These are phyloP conservation scores for Thelephora ganbajun DNA, from an alignment of 768 basidiomycete genomes.

Conservation along the genomic window DNA sequence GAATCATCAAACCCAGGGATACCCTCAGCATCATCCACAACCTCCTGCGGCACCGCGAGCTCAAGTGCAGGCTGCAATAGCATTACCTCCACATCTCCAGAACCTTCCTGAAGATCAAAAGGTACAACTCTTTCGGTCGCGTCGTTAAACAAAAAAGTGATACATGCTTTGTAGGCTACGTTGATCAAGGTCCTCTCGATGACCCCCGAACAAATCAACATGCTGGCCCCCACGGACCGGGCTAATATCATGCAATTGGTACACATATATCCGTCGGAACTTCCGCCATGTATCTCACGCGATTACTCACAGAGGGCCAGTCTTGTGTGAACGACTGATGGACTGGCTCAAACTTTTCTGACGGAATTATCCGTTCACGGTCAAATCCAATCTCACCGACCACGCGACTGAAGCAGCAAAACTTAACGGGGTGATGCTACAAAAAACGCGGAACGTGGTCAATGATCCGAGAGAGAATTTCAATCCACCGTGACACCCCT, in stretches of 20 bases:
- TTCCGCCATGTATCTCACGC: too few species aligned
- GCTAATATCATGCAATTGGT: conserved; percentile 76
- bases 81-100: neutral
- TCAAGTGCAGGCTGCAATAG: neutral
- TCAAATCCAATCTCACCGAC: too few species aligned
- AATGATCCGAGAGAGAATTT: neutral
- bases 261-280: conserved; percentile 13
- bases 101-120: conserved; percentile 57
- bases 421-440: too few species aligned
- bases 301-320: neutral
- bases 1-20: conserved; percentile 2
- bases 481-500: neutral
- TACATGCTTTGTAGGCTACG: conserved; percentile 33
- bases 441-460: too few species aligned
- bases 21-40: conserved; percentile 3
- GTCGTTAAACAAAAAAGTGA: conserved; percentile 1
- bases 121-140: conserved; percentile 19
- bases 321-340: too few species aligned
- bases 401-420: too few species aligned
- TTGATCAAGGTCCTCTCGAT: conserved; percentile 70
- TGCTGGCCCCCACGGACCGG: conserved; percentile 59
- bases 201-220: conserved; percentile 74
- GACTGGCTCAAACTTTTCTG: too few species aligned
- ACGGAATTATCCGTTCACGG: too few species aligned
- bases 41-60: neutral